Conservation (phyloP, 768 basidiomycete genomes). For the Auricularia sp. region DNA sequence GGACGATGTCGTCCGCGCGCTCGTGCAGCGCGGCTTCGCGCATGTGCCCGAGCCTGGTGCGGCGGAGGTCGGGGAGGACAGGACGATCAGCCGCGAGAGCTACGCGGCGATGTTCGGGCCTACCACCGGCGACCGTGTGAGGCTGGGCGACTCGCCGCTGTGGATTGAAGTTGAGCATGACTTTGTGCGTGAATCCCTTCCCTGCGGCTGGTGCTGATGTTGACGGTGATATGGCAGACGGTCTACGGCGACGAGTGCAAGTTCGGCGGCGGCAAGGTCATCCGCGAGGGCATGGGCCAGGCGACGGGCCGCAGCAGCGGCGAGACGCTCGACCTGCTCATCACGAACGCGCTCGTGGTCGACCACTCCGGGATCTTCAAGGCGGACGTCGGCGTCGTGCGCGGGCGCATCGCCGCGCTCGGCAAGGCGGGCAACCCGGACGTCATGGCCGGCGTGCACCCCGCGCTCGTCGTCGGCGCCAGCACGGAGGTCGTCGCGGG, state of each 20-base stretch:
- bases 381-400: constrained; percentile 90
- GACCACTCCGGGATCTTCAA: constrained; percentile 97
- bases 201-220: not conserved
- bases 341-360: constrained; percentile 89
- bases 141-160: constrained; percentile 79
- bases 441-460: constrained; percentile 71
- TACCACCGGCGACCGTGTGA: constrained; percentile 79
- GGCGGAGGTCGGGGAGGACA: constrained; percentile 38
- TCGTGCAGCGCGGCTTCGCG: constrained; percentile 57
- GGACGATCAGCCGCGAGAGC: constrained; percentile 52
- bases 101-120: constrained; percentile 96
- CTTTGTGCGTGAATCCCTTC: constrained; percentile 32
- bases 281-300: constrained; percentile 97
- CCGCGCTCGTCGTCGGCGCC: constrained; percentile 70
- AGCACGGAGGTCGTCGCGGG: constrained; percentile 94
- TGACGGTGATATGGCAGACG: constrained; percentile 35
- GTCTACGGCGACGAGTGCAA: constrained; percentile 95
- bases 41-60: constrained; percentile 62
- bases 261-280: constrained; percentile 93
- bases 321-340: constrained; percentile 79
- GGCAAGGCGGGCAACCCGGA: constrained; percentile 99
- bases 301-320: constrained; percentile 57
- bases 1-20: constrained; percentile 35
- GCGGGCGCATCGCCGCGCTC: constrained; percentile 72
- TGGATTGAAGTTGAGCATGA: constrained; percentile 93